Conservation (phyloP, 345 rosid species). For the Corchorus olitorius region DNA sequence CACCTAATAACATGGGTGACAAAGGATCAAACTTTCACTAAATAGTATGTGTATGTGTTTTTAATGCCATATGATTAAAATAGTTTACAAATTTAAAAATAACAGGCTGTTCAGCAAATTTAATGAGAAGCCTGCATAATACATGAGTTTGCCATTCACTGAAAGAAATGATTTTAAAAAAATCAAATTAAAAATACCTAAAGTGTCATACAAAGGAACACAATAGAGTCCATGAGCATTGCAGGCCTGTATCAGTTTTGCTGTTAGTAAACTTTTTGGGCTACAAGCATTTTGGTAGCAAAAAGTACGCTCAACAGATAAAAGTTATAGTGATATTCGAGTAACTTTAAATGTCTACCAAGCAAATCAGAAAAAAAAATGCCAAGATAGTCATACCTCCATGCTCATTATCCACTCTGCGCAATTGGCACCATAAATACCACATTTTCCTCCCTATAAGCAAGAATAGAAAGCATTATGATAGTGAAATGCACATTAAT, state of each 20-base stretch:
- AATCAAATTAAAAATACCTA: conserved; percentile 52
- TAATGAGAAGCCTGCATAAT: not conserved
- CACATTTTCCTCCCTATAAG: conserved; percentile 77
- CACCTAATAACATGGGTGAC: conserved; percentile 53
- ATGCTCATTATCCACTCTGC: conserved; percentile 96
- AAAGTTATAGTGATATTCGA: not conserved
- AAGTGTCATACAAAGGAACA: conserved; percentile 95
- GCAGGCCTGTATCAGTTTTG: conserved; percentile 74
- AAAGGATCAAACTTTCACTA: conserved; percentile 15
- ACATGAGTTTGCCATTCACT: not conserved
- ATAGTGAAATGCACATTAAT: not conserved
- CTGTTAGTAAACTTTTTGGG: conserved; percentile 11
- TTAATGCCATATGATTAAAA: not conserved
- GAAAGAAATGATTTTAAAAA: not conserved
- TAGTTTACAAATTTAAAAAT: not conserved
- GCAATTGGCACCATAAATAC: conserved; percentile 88
- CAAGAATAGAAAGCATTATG: conserved; percentile 1
- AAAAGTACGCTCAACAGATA: conserved; percentile 8
- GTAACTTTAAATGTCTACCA: not conserved
- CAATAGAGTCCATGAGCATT: conserved; percentile 96
- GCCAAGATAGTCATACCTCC: conserved; percentile 63
- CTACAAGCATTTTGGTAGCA: not conserved
- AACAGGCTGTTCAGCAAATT: not conserved
- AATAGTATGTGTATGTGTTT: conserved; percentile 5
- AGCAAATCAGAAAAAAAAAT: not conserved